phyloP scores from a whole-genome alignment of 768 basidiomycete species.

The Chalciporus piperatus region DNA sequence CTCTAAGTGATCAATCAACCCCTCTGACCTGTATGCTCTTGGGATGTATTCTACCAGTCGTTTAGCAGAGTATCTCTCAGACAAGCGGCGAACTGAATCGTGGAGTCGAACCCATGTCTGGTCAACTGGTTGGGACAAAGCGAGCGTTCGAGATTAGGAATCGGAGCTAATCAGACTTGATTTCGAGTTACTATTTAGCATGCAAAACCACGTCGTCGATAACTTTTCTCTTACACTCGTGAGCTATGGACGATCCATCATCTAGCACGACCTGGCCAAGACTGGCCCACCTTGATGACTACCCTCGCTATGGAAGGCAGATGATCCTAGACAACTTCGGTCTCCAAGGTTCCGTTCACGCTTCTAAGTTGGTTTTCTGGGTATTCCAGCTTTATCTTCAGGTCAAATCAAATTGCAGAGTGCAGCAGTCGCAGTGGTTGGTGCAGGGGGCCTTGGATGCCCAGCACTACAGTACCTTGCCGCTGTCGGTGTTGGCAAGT shows the following conservation, averaged over 20 bases:
- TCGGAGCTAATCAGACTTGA: neutral
- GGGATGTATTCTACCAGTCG: neutral
- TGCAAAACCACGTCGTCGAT: neutral
- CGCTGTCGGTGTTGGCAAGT: slow-evolving; percentile 86
- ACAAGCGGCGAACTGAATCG: neutral
- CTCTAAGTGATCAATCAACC: neutral
- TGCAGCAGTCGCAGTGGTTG: slow-evolving; percentile 81
- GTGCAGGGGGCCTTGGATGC: slow-evolving; percentile 95
- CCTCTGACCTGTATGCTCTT: neutral
- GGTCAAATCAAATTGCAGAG: slow-evolving; percentile 80
- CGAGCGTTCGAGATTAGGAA: neutral
- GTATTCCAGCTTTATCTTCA: slow-evolving; percentile 28
- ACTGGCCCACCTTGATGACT: slow-evolving; percentile 59
- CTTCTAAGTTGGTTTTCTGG: neutral
- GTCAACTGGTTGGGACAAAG: neutral
- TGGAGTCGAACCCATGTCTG: neutral
- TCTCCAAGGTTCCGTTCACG: slow-evolving; percentile 56
- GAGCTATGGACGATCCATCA: slow-evolving; percentile 7
- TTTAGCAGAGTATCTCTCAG: neutral
- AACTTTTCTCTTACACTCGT: neutral
- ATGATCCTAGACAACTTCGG: slow-evolving; percentile 94
- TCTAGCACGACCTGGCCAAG: slow-evolving; percentile 13
- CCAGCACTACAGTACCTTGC: slow-evolving; percentile 93
- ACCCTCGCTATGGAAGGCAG: slow-evolving; percentile 90
- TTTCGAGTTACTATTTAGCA: neutral